Evolutionary conservation across 352 stramenopile genomes (phyloP), one percentile per base, ranked within the genome.

Genomic region (Globisporangium carolinianum): DNA sequence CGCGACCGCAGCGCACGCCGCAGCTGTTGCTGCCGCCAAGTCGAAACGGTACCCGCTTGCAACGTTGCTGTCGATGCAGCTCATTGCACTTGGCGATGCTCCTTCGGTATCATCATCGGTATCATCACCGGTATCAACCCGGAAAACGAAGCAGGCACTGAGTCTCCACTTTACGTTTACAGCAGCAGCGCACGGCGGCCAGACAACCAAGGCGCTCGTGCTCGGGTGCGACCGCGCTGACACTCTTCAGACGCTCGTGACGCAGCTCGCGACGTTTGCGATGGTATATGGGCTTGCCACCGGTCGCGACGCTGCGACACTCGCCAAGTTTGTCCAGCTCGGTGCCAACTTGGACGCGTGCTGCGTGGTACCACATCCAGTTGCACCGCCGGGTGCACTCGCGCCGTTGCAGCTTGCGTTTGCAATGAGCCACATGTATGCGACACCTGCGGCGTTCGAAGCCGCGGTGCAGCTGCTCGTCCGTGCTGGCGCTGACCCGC

Each of bases 331-430:
- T 32, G 61, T 91, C 9, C 64, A 72, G 4, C 69, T 73, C 0
- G 76, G 77, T 14, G 82, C 75, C 1, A 76, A 76, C 9, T 63
- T 89, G 1, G 80, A 89, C 55, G 63, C 73, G 10, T 76, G 68
- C 15, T 76, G 72, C 36, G 58, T 51, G 6, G 68, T 79, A 32
- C 76, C 69, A 61, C 57, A 55, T 18, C 55, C 47, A 11, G 43
- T 47, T n/a, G 61, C 62, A 3, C 41, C 60, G 2, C 65, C 60
- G 0, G 56, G 64, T 6, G 53, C 74, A 15, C 51, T 86, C 18
- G 71, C 63, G 36, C 67, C 76, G 7, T 65, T 91, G 10, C 77
- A 88, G 14, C 48, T 89, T n/a, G 79, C 72, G 14, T 76, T 89
- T 46, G 10, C 61, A 60, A 17, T 51, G 48, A 36, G 38, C 41